Evolutionary conservation across 805 yeast species (phyloP), one percentile per base, ranked within the genome.

Genomic region (Schwanniomyces pseudopolymorphus): DNA sequence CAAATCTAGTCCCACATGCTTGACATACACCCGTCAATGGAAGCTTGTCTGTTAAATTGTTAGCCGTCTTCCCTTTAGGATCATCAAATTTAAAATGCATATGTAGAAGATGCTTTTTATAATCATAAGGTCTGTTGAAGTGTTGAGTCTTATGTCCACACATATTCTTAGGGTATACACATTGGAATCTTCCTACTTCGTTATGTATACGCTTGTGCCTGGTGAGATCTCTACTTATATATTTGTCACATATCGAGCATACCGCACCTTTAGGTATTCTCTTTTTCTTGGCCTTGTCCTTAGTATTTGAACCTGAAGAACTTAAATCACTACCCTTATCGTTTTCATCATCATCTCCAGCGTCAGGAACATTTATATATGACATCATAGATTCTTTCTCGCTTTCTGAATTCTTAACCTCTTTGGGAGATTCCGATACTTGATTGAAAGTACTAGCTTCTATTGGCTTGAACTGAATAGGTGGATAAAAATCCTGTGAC

Each of bases 1-100:
- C 56, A 54, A 70, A 74, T 37, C 75, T 56, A 14, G 56, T 59
- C 0, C 84, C 83, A 58, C 88, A 84, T 1, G 73, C 72, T 17
- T 58, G 56, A 47, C 78, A 72, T 17, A 57, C 47, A 1, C 78
- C 78, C 20, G 52, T 36, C 24, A 68, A 52, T 6, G 74, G 72
- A 21, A 72, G 54, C 50, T 72, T 72, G 41, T 71, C 76, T 0
- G 75, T 70, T 44, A 72, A 58, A 26, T 68, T 72, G 33, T 67
- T 66, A 2, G 74, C 71, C 4, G 67, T 51, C 44, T 66, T 70
- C 11, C 73, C 75, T 42, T 60, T 54, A 14, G 75, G 70, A 47
- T 71, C 71, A 49, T 72, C 76, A 46, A 72, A 72, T 42, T 55
- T 59, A 54, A 72, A 72, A 49, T 72, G 78, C 47, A 63, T 61